Percentiles rank a stretch among this genome's conserved stretches.
phyloP scores from a whole-genome alignment of 441 rosid genomes.

The Gossypium gossypioides region DNA sequence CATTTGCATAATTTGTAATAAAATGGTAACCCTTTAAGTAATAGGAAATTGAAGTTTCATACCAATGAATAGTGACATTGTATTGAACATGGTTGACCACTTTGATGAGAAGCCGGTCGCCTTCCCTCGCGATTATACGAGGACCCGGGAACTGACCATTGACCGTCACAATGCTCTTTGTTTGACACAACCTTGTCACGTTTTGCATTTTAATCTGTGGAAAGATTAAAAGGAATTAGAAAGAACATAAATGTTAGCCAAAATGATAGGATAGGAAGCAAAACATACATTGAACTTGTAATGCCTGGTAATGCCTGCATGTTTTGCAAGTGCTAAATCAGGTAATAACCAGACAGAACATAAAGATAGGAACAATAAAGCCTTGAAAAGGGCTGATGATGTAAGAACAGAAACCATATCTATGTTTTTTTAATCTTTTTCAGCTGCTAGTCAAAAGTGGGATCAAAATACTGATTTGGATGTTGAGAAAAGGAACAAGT shows the following conservation, averaged over 20 bases:
- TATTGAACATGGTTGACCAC: slow-evolving; percentile 27
- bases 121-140: slow-evolving; percentile 27
- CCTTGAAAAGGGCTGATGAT: background rate
- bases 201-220: slow-evolving; percentile 25
- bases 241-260: background rate
- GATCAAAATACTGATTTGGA: slow-evolving; percentile 1
- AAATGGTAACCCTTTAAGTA: background rate
- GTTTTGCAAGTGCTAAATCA: slow-evolving; percentile 21
- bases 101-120: slow-evolving; percentile 25
- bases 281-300: slow-evolving; percentile 28
- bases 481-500: slow-evolving; percentile 10
- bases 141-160: slow-evolving; percentile 34
- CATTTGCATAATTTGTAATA: background rate
- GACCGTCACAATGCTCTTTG: slow-evolving; percentile 28
- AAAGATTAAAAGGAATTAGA: background rate
- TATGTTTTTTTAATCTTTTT: background rate
- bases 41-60: background rate
- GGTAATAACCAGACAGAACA: slow-evolving; percentile 18
- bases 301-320: slow-evolving; percentile 28
- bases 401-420: slow-evolving; percentile 21
- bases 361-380: slow-evolving; percentile 10
- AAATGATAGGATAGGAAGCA: background rate
- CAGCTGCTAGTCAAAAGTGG: background rate
- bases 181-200: slow-evolving; percentile 27
- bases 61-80: slow-evolving; percentile 30